Evolutionary conservation across 768 basidiomycete genomes (phyloP), one percentile per base, ranked within the genome.

Genomic region (Phaffia australis): DNA sequence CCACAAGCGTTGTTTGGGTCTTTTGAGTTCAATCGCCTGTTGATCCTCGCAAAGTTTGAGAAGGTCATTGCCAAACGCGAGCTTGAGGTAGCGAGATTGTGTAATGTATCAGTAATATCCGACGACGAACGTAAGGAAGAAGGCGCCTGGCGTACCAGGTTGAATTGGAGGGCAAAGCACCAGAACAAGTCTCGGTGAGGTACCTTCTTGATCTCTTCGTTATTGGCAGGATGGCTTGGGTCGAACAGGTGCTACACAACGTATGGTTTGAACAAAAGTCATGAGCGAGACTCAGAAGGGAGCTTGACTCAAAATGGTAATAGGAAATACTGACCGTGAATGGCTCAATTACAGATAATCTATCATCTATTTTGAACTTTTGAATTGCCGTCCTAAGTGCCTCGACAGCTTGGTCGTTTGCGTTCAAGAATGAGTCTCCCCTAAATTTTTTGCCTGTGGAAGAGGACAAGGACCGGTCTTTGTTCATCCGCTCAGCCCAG

Each of bases 171-270:
- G 7, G 52, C 52, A 35, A 52, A 69, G 29, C 62, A 69, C 67
- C 67, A 69, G 35, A 58, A 69, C 11, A 69, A 58, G 32, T 69
- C 61, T 6, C 67, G 56, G 30, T 69, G 67, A n/a, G 67, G 67
- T 16, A 69, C 30, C 56, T 64, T 69, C 1, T 29, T 15, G n/a
- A 50, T 27, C 11, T 59, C 50, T 25, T 49, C 48, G 21, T 63
- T 57, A 29, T 60, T 51, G 0, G 52, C 48, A 29, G 59, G 21
- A 52, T 63, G 62, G 8, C 56, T 52, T 14, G 67, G 67, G 30
- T 69, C 67, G 30, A 69, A 67, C 46, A 69, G 29, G 23, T 69
- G 67, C 67, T 69, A 25, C 1, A 50, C 4, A 62, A 18, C 15
- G 49, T 4, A 32, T n/a, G 29, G 54, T 19, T 19, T 23, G 3